Evolutionary conservation across 441 rosid genomes (phyloP).

Genomic region (Gossypium aridum): DNA sequence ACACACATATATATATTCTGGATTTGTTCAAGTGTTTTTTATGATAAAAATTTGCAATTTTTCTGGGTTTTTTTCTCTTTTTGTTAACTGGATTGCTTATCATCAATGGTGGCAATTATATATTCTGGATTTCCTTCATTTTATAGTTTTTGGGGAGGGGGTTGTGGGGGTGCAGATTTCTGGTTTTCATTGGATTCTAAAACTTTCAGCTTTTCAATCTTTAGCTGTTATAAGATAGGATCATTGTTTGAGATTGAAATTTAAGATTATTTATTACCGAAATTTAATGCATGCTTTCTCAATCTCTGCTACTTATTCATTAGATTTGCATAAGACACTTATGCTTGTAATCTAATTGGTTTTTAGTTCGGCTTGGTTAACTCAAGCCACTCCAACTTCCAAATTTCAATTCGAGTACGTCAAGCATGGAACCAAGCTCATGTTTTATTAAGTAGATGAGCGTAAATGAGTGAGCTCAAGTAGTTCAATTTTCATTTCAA

Average conservation of each 20-base stretch:
- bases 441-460: no score
- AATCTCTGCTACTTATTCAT: not conserved
- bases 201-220: slow-evolving; percentile 10
- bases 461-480: no score
- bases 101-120: not conserved
- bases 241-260: not conserved
- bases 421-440: no score
- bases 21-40: no score
- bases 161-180: not conserved
- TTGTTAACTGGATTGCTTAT: not conserved
- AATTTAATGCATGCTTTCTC: not conserved
- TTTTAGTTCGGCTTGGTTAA: not conserved
- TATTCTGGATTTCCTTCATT: not conserved
- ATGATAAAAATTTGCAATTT: no score
- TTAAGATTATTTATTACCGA: not conserved
- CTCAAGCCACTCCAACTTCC: not conserved
- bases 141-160: not conserved
- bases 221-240: slow-evolving; percentile 10
- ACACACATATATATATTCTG: no score
- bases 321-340: not conserved
- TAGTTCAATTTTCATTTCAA: no score
- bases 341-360: not conserved
- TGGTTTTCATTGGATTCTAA: slow-evolving; percentile 20
- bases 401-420: no score
- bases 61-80: not conserved